Evolutionary conservation across 345 rosid genomes (phyloP), one percentile per base, ranked within the genome.

Genomic region (Linum usitatissimum): DNA sequence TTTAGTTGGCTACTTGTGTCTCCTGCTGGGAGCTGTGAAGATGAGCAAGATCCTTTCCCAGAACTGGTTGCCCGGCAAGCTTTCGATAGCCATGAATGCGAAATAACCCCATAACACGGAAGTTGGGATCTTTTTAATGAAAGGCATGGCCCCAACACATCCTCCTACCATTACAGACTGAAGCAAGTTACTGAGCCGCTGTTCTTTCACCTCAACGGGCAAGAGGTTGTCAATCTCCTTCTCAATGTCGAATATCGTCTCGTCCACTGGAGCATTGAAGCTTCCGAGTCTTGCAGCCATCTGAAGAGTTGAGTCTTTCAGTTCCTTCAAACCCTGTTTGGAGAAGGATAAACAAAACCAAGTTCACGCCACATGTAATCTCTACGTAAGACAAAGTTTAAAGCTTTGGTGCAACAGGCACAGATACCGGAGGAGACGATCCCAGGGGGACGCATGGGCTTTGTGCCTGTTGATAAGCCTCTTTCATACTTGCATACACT

Each of bases 391-490:
- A 9, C 42, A 39, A 28, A 39, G 18, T 40, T 28, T 48, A 56
- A 55, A 36, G 30, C 36, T 68, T 54, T 57, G 23, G 55, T 56
- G 9, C 12, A 18, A 45, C 14, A 3, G 51, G 17, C 1, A 12
- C 51, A 59, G 15, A 21, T 79, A 86, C 94, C 79, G 30, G 36
- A 39, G 70, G 66, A 65, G 74, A 65, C 45, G 74, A 58, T 30
- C 66, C 65, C 51, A 61, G 69, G 60, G 61, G 54, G 21, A 65
- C 53, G 12, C 62, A 57, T 7, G 74, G 74, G 53, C 62, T 42
- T 28, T 71, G 70, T 66, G 66, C 58, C 53, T 65, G 66, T 61
- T 66, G 63, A 31, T 71, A 71, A 42, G 74, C 70, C 36, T 71
- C 74, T 66, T 71, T 65, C 74, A 71, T 71, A 62, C 66, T 71